Percentiles rank a stretch among this genome's conserved stretches.
phyloP scores from a whole-genome alignment of 2,329 filamentous ascomycete genomes.

The Diaporthe australafricana region DNA sequence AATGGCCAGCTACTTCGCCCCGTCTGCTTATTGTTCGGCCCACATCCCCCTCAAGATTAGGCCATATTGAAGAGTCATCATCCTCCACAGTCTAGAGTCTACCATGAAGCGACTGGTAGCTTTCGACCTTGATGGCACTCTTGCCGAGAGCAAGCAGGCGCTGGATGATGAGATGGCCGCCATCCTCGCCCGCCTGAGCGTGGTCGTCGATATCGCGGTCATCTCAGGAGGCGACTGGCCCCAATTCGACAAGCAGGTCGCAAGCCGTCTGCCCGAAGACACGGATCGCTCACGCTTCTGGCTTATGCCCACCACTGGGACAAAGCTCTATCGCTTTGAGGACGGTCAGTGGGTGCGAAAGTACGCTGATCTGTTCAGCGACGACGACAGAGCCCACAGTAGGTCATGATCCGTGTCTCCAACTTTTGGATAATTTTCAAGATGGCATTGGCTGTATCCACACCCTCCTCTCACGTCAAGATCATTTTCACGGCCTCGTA shows the following conservation, averaged over 20 bases:
- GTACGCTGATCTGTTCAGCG: slow-evolving; percentile 53
- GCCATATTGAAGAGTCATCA: neutral
- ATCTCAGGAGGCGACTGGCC: slow-evolving; percentile 56
- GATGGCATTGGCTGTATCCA: no score
- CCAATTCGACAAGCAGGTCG: slow-evolving; percentile 55
- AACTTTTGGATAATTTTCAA: neutral
- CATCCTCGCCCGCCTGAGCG: slow-evolving; percentile 44
- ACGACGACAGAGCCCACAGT: slow-evolving; percentile 43
- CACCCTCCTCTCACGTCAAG: neutral
- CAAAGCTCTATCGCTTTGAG: slow-evolving; percentile 52
- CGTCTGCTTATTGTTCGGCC: neutral
- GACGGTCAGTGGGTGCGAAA: slow-evolving; percentile 46
- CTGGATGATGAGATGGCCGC: slow-evolving; percentile 35
- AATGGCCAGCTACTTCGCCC: neutral
- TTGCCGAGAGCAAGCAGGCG: slow-evolving; percentile 38
- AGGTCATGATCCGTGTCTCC: neutral
- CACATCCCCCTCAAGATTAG: neutral
- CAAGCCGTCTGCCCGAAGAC: slow-evolving; percentile 48
- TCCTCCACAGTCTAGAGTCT: neutral
- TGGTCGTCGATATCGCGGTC: slow-evolving; percentile 52
- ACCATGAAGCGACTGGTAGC: slow-evolving; percentile 36
- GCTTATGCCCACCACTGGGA: slow-evolving; percentile 56
- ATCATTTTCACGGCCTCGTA: neutral
- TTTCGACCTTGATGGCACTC: slow-evolving; percentile 38
- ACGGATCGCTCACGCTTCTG: slow-evolving; percentile 52